phyloP scores from a whole-genome alignment of 2,329 filamentous ascomycete species.

The Fusarium sarcochroum region DNA sequence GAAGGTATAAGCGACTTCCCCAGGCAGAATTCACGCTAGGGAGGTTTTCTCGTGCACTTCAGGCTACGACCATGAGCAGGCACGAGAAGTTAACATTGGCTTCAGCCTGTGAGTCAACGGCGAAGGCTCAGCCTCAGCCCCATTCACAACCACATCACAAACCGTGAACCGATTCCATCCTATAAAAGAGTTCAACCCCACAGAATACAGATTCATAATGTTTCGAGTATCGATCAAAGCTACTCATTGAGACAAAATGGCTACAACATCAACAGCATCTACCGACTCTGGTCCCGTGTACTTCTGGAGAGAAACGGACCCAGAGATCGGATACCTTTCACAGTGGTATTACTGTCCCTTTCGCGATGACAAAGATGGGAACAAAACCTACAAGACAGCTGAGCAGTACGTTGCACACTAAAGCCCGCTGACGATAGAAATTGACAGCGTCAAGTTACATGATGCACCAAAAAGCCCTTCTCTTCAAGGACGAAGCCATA shows the following conservation, averaged over 20 bases:
- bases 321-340: conserved; percentile 68
- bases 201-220: not conserved
- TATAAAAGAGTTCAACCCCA: not conserved
- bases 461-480: conserved; percentile 68
- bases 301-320: conserved; percentile 65
- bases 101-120: conserved; percentile 44
- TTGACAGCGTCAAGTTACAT: conserved; percentile 59
- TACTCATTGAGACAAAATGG: conserved; percentile 12
- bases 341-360: conserved; percentile 73
- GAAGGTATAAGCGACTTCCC: not conserved
- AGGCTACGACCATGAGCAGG: not conserved
- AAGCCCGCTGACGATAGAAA: not conserved
- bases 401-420: conserved; percentile 60
- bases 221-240: not conserved
- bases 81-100: not conserved
- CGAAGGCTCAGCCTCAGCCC: conserved; percentile 34
- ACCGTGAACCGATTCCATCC: not conserved
- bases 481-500: conserved; percentile 61
- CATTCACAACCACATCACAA: conserved; percentile 2
- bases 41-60: no score
- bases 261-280: conserved; percentile 13
- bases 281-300: conserved; percentile 51
- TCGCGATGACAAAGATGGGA: conserved; percentile 53
- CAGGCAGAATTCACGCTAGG: no score
- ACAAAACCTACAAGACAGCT: conserved; percentile 62